These are phyloP conservation scores for Amylocarpus encephaloides DNA, from an alignment of 2,329 filamentous ascomycete genomes.

Conservation along the genomic window DNA sequence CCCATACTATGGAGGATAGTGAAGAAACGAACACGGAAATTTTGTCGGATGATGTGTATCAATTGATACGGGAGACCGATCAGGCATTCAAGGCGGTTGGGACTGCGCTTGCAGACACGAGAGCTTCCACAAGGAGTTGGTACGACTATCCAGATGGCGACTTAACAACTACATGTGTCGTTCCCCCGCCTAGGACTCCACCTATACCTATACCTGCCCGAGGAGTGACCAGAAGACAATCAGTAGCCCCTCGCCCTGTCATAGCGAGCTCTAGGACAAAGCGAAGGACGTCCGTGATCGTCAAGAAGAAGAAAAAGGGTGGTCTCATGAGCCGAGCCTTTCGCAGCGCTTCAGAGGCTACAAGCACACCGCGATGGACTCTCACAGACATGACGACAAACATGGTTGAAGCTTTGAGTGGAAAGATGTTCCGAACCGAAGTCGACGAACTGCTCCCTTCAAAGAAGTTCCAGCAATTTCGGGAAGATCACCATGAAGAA, in stretches of 20 bases:
- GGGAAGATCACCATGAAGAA: slow-evolving; percentile 20
- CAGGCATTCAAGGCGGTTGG: slow-evolving; percentile 44
- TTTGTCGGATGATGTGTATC: slow-evolving; percentile 30
- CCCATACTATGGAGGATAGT: slow-evolving; percentile 22
- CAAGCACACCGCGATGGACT: slow-evolving; percentile 41
- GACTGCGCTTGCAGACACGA: slow-evolving; percentile 36
- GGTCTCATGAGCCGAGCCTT: slow-evolving; percentile 10
- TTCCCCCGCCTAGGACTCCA: slow-evolving; percentile 2
- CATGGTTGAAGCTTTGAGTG: slow-evolving; percentile 50
- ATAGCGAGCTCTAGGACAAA: slow-evolving; percentile 34
- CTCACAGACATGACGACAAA: slow-evolving; percentile 50
- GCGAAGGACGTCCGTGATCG: slow-evolving; percentile 33
- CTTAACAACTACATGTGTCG: not conserved
- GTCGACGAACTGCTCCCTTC: slow-evolving; percentile 55
- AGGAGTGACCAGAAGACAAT: slow-evolving; percentile 4
- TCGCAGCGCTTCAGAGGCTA: slow-evolving; percentile 12
- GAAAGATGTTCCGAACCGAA: slow-evolving; percentile 45
- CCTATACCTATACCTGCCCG: slow-evolving; percentile 15
- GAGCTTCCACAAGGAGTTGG: slow-evolving; percentile 28
- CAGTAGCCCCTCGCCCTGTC: slow-evolving; percentile 18
- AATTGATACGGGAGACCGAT: slow-evolving; percentile 45
- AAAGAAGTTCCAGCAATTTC: slow-evolving; percentile 40
- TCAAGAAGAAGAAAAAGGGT: slow-evolving; percentile 33
- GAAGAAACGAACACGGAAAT: slow-evolving; percentile 18
- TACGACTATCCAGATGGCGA: slow-evolving; percentile 10